These are phyloP conservation scores for Stagonosporopsis vannaccii DNA, from an alignment of 2,329 filamentous ascomycete genomes.

Conservation along the genomic window DNA sequence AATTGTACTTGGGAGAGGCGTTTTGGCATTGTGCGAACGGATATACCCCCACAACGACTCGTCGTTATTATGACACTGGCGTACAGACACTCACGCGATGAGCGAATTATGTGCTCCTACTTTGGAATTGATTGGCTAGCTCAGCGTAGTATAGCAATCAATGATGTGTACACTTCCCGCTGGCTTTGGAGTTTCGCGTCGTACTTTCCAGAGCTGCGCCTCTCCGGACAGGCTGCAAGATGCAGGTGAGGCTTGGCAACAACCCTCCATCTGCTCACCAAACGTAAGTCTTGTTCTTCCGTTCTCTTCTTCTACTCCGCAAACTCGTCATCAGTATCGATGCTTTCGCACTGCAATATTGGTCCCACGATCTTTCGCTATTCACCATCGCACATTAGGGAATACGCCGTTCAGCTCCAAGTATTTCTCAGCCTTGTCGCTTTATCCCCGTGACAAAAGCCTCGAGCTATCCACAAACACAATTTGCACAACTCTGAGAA, in stretches of 20 bases:
- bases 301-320: not conserved
- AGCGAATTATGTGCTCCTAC: not conserved
- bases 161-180: too few species aligned
- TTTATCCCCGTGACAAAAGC: not conserved
- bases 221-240: not conserved
- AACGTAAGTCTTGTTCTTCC: not conserved
- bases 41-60: conserved; percentile 4
- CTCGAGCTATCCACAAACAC: too few species aligned
- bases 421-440: not conserved
- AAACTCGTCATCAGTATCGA: not conserved
- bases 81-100: not conserved
- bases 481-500: not conserved
- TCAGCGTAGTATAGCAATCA: not conserved
- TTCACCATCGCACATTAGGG: too few species aligned
- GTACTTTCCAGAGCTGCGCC: not conserved
- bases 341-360: too few species aligned
- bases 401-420: too few species aligned
- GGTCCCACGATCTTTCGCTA: too few species aligned
- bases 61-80: conserved; percentile 2
- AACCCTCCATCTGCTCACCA: not conserved
- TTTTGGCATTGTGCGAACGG: not conserved
- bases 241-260: not conserved
- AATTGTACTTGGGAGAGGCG: not conserved
- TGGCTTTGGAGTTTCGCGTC: not conserved
- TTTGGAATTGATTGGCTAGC: not conserved